These are phyloP conservation scores for Tylopilus sp. DNA, from an alignment of 768 basidiomycete species.

Conservation along the genomic window DNA sequence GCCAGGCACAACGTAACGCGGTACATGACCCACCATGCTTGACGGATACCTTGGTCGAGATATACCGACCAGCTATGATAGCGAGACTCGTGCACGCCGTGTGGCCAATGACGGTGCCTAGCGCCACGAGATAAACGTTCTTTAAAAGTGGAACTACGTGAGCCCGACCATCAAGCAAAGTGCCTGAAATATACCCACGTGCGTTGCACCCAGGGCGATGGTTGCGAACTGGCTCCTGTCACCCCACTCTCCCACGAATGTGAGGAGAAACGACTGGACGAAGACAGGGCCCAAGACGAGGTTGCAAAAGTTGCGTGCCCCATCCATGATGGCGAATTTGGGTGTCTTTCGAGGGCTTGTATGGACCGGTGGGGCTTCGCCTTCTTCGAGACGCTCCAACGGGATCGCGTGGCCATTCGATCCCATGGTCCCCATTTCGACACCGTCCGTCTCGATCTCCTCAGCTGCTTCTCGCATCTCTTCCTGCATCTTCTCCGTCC, in stretches of 20 bases:
- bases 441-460: conserved; percentile 85
- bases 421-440: conserved; percentile 32
- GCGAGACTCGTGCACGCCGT: conserved; percentile 83
- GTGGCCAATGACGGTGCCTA: conserved; percentile 90
- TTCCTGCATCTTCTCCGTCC: conserved; percentile 80
- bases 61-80: conserved; percentile 88
- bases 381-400: conserved; percentile 76
- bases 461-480: conserved; percentile 97
- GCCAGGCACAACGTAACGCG: background rate
- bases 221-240: conserved; percentile 97
- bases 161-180: background rate
- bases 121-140: conserved; percentile 89
- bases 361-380: conserved; percentile 29
- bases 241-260: conserved; percentile 99
- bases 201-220: conserved; percentile 91
- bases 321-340: conserved; percentile 43
- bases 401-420: conserved; percentile 48
- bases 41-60: conserved; percentile 92
- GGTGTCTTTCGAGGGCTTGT: conserved; percentile 14
- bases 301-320: conserved; percentile 78
- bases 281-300: conserved; percentile 89
- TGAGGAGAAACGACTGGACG: conserved; percentile 91
- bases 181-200: conserved; percentile 51
- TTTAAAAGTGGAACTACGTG: conserved; percentile 30
- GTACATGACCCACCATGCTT: conserved; percentile 64